Conservation (phyloP, 352 stramenopile species). For the Phytophthora boehmeriae region DNA sequence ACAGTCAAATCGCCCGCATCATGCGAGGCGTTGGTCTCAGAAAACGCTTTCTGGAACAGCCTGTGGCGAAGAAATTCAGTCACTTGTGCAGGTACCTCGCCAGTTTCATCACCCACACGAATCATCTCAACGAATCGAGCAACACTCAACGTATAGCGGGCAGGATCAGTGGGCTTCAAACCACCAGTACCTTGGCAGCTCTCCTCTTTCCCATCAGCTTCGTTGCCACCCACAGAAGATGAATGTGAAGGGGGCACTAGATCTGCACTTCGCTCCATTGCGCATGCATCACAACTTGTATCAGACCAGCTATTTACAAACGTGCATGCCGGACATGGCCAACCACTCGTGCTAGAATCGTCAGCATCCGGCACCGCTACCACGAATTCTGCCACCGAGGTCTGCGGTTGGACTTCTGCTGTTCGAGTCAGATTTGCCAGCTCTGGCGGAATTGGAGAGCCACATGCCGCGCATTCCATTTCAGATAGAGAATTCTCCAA, state of each 20-base stretch:
- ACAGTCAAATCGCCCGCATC: neutral
- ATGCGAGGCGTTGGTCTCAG: neutral
- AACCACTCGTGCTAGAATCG: slow-evolving; percentile 32
- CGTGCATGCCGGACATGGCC: slow-evolving; percentile 68
- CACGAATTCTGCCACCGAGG: slow-evolving; percentile 3
- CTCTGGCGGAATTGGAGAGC: slow-evolving; percentile 60
- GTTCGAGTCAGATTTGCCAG: slow-evolving; percentile 37
- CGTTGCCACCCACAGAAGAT: slow-evolving; percentile 1
- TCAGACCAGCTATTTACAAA: slow-evolving; percentile 68
- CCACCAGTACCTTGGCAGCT: slow-evolving; percentile 16
- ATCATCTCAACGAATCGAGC: slow-evolving; percentile 45
- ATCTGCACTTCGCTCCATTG: slow-evolving; percentile 53
- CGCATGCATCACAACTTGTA: slow-evolving; percentile 56
- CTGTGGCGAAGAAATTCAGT: slow-evolving; percentile 36
- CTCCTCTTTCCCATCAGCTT: neutral
- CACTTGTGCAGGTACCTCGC: slow-evolving; percentile 29
- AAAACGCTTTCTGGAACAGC: slow-evolving; percentile 22
- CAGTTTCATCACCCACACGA: slow-evolving; percentile 35
- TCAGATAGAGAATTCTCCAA: slow-evolving; percentile 69
- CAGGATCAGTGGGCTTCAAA: neutral
- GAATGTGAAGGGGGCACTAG: slow-evolving; percentile 28
- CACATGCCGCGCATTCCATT: slow-evolving; percentile 66
- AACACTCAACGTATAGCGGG: slow-evolving; percentile 31
- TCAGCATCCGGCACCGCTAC: neutral
- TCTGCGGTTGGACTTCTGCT: slow-evolving; percentile 24